A percentile compares a stretch with the other conserved stretches of the same genome.
These are phyloP conservation scores for Teunomyces cretensis DNA, from an alignment of 805 yeast species.

Conservation along the genomic window DNA sequence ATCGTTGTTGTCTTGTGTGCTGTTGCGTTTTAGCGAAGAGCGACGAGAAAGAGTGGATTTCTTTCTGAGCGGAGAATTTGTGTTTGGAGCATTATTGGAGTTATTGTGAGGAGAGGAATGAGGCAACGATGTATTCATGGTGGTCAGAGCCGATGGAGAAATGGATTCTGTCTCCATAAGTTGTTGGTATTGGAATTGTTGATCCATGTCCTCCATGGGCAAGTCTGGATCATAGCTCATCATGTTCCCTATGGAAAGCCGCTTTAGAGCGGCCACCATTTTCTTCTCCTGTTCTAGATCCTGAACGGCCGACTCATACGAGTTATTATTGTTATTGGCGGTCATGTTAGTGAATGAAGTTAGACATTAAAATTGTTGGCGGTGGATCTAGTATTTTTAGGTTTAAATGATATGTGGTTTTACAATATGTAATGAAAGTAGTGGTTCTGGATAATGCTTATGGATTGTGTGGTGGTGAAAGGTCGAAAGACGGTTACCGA, in stretches of 20 bases:
- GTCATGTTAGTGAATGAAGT: constrained; percentile 3
- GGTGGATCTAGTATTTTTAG: neutral
- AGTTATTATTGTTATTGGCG: constrained; percentile 2
- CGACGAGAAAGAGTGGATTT: constrained; percentile 1
- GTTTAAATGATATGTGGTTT: neutral
- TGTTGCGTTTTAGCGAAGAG: neutral
- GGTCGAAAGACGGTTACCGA: neutral
- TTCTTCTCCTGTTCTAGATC: constrained; percentile 75
- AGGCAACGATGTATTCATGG: neutral
- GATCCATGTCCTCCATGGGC: constrained; percentile 43
- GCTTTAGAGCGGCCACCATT: constrained; percentile 69
- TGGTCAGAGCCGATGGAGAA: neutral
- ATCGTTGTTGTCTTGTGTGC: constrained; percentile 3
- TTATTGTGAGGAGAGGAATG: neutral
- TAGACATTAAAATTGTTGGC: constrained; percentile 2
- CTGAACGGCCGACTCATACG: constrained; percentile 59
- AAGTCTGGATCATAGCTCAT: constrained; percentile 70
- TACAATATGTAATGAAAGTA: neutral
- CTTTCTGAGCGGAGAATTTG: constrained; percentile 1
- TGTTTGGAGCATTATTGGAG: neutral
- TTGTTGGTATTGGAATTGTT: constrained; percentile 25
- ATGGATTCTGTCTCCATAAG: neutral
- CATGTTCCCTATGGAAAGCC: constrained; percentile 67
- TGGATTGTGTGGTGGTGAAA: too few relatives aligned
- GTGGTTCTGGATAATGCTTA: too few relatives aligned